Conservation (phyloP, 371 early-diverging fungal species). For the Zychaea mexicana region DNA sequence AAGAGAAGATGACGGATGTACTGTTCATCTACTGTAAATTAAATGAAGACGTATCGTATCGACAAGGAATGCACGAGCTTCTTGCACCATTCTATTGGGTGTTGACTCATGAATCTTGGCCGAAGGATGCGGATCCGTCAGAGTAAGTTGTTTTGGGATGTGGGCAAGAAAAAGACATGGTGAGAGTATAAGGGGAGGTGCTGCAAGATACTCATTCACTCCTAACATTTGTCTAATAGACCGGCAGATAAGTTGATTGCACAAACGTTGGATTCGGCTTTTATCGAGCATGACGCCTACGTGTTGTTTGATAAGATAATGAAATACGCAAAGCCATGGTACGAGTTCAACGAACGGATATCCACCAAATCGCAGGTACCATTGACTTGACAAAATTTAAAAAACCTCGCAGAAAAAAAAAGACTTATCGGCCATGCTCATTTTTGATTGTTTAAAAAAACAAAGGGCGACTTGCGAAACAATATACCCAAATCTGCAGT, state of each 20-base stretch:
- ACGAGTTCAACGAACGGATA: conserved; percentile 70
- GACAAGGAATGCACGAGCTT: conserved; percentile 98
- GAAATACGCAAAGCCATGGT: conserved; percentile 82
- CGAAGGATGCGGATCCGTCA: conserved; percentile 1
- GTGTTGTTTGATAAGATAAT: conserved; percentile 83
- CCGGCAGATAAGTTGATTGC: conserved; percentile 31
- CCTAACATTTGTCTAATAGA: too few relatives aligned
- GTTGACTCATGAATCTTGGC: conserved; percentile 62
- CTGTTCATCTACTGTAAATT: conserved; percentile 92
- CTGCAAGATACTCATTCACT: too few relatives aligned
- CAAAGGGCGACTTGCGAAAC: neutral
- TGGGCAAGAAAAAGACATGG: too few relatives aligned
- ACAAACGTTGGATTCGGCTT: conserved; percentile 45
- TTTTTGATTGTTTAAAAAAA: neutral
- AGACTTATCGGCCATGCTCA: neutral
- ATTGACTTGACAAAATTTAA: too few relatives aligned
- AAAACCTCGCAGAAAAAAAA: too few relatives aligned
- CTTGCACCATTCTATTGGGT: conserved; percentile 83
- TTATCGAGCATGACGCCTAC: conserved; percentile 87
- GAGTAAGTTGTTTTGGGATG: conserved; percentile 24
- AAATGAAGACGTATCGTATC: conserved; percentile 84
- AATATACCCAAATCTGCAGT: conserved; percentile 1
- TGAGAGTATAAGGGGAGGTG: too few relatives aligned
- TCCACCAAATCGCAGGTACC: conserved; percentile 4
- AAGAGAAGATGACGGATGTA: conserved; percentile 77